These are phyloP conservation scores for Hyphopichia buzzinii DNA, from an alignment of 1,139 yeast genomes.

Conservation along the genomic window DNA sequence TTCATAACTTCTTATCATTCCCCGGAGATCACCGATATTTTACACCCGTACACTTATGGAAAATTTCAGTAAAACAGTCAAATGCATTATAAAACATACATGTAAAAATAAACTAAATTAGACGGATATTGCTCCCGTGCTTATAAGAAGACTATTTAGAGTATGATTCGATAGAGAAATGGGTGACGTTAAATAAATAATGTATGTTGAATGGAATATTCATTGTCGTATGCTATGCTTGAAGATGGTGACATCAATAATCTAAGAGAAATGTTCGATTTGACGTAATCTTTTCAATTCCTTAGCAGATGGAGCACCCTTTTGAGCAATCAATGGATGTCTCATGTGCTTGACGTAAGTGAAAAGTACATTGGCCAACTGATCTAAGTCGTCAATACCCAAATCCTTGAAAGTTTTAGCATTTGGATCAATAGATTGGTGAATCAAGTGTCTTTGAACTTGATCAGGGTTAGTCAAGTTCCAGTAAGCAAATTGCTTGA, in stretches of 20 bases:
- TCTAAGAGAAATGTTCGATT: constrained; percentile 42
- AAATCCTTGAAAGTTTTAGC: constrained; percentile 71
- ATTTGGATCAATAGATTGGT: constrained; percentile 60
- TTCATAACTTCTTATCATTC: neutral
- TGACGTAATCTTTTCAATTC: constrained; percentile 45
- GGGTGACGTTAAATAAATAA: neutral
- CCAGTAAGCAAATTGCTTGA: constrained; percentile 66
- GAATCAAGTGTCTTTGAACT: constrained; percentile 69
- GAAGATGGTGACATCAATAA: neutral
- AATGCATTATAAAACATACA: neutral
- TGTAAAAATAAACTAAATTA: neutral
- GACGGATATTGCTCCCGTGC: neutral
- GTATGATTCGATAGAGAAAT: too few species aligned
- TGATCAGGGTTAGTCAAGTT: constrained; percentile 70
- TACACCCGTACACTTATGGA: neutral
- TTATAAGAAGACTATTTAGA: too few species aligned
- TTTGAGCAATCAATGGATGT: constrained; percentile 51
- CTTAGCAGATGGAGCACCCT: constrained; percentile 44
- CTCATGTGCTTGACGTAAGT: constrained; percentile 58
- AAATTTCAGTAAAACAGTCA: neutral
- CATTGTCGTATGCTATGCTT: constrained; percentile 1
- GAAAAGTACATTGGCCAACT: constrained; percentile 67
- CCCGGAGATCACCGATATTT: constrained; percentile 4
- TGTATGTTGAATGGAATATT: neutral
- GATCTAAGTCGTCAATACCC: constrained; percentile 64